Base-by-base conservation (phyloP, 768 basidiomycete genomes). In the Fomitopsis serialis region DNA sequence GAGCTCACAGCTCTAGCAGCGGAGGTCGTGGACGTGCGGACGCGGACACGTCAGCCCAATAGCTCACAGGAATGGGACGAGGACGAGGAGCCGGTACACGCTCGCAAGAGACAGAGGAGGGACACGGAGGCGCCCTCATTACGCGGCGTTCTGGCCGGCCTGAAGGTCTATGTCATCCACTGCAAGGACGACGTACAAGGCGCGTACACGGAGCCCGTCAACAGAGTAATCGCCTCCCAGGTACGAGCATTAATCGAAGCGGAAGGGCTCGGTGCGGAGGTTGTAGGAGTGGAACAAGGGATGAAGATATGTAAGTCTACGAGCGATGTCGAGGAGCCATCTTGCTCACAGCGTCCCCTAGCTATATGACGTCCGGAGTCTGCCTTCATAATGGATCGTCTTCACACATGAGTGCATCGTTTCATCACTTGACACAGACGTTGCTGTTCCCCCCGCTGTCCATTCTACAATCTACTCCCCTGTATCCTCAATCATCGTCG, bases 121-220 rank as follows among this genome's bases (percentile, higher is more conserved):
- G 56, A 74, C 2, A 56, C 71, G 8, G 53, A 45, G 27, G 17
- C 56, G 7, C 73, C 78, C 9, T 77, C 79, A 24, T 60, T 85
- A 29, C 69, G 70, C 3, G 79, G 78, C 42, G 76, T 78, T 11
- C 70, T 92, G 25, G 59, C 68, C 3, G 87, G 84, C 10, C 63
- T 92, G 27, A 73, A 75, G 27, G 75, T 97, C n/a, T 92, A 81
- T 65, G 73, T 97, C 52, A 90, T 82, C 40, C 93, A 97, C 63
- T 91, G 91, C 75, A 97, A 98, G 65, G 91, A 92, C 55, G 76
- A 80, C 42, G 69, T 87, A 50, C 69, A 75, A n/a, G 66, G 67
- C 13, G 70, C 70, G 19, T 69, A 70, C 42, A 77, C 79, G 45
- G 67, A 69, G 24, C 80, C 83, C 27, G 79, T 84, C 27, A 73